These are phyloP conservation scores for Xylaria intraflava DNA, from an alignment of 495 filamentous ascomycete species.

Conservation along the genomic window DNA sequence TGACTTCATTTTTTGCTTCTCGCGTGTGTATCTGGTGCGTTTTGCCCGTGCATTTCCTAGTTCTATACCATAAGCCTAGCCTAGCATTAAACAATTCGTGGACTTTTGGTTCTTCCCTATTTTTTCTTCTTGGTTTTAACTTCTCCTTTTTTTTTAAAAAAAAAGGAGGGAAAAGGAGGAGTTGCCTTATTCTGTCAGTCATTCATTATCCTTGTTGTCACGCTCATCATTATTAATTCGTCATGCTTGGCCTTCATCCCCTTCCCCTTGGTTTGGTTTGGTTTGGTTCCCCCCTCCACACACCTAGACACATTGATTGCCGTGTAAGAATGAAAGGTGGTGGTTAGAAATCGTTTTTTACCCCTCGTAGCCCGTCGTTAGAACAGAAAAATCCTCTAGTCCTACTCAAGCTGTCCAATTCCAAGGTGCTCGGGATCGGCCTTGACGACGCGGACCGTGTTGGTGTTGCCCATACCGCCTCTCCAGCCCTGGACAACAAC, in stretches of 20 bases:
- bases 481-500: conserved; percentile 98
- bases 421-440: conserved; percentile 47
- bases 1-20: no score
- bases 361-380: background rate
- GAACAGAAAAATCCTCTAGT: background rate
- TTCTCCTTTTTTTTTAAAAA: no score
- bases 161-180: no score
- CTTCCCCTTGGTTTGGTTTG: background rate
- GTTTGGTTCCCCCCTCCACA: background rate
- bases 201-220: background rate
- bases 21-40: no score
- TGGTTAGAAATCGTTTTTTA: background rate
- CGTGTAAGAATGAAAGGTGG: no score
- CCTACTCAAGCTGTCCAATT: conserved; percentile 22
- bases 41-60: no score
- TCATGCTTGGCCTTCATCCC: background rate
- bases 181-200: no score
- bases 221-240: background rate
- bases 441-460: conserved; percentile 63
- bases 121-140: no score
- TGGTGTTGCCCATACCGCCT: conserved; percentile 96
- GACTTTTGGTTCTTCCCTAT: no score
- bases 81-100: no score
- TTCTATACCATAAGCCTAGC: no score
- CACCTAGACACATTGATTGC: no score